Evolutionary conservation across 169 alveolate species (phyloP), one percentile per base, ranked within the genome.

Genomic region (Besnoitia besnoiti): DNA sequence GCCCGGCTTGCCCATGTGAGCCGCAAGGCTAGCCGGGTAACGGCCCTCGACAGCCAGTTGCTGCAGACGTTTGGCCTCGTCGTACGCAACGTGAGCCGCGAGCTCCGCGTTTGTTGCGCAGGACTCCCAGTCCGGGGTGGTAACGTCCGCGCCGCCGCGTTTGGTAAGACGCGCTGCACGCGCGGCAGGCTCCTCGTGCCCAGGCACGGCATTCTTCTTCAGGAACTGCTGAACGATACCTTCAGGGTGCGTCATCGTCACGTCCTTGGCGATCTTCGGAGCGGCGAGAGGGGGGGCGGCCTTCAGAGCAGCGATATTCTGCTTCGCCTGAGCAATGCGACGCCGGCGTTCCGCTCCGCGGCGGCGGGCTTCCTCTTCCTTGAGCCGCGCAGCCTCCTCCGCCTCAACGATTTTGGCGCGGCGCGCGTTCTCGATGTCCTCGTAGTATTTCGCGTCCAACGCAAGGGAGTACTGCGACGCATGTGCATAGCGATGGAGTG

Each of bases 31-130:
- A 44, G 40, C 44, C 44, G 80, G 33, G 80, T 67, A 67, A 19
- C 90, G 85, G n/a, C 93, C 93, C 75, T 90, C 82, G n/a, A 90
- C 75, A 8, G 93, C 93, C 51, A 88, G 90, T 55, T 90, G 90
- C 85, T 90, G 93, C 82, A 90, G 62, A 14, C 84, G 76, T 39
- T 90, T 50, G 19, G 93, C 93, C 42, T 90, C 50, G 33, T 77
- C 77, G 85, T 90, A 88, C 61, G 93, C 93, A 47, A 67, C 80
- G 90, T 77, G 82, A 27, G 84, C 76, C 35, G 93, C 90, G 27
- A 40, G 30, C 44, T 88, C 79, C 14, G 93, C 93, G 50, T 79
- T 88, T 37, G 62, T 76, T n/a, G 76, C 40, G 24, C 77, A 51
- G 47, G 90, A 21, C 59, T 76, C 50, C 90, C 85, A 16, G 85